These are phyloP conservation scores for Russula dissimulans DNA, from an alignment of 768 basidiomycete species.

Conservation along the genomic window DNA sequence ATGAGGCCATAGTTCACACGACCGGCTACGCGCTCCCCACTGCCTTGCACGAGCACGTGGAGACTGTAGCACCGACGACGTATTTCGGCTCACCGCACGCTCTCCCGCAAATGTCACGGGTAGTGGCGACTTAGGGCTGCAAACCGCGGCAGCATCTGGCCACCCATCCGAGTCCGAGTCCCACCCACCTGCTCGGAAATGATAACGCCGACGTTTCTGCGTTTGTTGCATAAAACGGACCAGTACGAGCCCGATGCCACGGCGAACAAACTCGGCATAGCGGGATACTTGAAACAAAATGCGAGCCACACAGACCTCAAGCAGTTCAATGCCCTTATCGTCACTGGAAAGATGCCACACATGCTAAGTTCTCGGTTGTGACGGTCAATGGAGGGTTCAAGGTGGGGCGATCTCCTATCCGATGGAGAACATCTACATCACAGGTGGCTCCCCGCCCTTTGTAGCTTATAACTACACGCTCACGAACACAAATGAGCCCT, in stretches of 20 bases:
- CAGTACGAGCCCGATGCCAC: constrained; percentile 25
- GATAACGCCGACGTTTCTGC: constrained; percentile 30
- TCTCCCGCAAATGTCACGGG: constrained; percentile 46
- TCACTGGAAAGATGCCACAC: background rate
- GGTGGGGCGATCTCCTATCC: constrained; percentile 42
- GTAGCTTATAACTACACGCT: constrained; percentile 32
- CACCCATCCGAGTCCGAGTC: constrained; percentile 22
- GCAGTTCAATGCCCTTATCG: constrained; percentile 33
- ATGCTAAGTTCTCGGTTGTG: background rate
- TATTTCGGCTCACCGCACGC: constrained; percentile 49
- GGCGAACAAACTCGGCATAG: constrained; percentile 28
- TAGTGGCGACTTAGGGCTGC: constrained; percentile 30
- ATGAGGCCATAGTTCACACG: constrained; percentile 46
- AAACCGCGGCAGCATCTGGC: background rate
- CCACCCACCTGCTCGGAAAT: constrained; percentile 35
- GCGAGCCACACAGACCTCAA: constrained; percentile 39
- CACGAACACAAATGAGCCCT: constrained; percentile 51
- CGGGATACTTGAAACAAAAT: constrained; percentile 42
- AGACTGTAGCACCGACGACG: constrained; percentile 50
- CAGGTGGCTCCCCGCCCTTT: constrained; percentile 58
- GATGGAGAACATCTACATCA: constrained; percentile 55
- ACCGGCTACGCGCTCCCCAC: constrained; percentile 50
- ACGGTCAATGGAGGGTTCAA: background rate
- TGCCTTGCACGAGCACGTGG: constrained; percentile 43
- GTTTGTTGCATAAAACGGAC: constrained; percentile 29